Percentiles rank a stretch among this genome's conserved stretches.
phyloP scores from a whole-genome alignment of 139 green algal species.

The Picocystis salinarum region DNA sequence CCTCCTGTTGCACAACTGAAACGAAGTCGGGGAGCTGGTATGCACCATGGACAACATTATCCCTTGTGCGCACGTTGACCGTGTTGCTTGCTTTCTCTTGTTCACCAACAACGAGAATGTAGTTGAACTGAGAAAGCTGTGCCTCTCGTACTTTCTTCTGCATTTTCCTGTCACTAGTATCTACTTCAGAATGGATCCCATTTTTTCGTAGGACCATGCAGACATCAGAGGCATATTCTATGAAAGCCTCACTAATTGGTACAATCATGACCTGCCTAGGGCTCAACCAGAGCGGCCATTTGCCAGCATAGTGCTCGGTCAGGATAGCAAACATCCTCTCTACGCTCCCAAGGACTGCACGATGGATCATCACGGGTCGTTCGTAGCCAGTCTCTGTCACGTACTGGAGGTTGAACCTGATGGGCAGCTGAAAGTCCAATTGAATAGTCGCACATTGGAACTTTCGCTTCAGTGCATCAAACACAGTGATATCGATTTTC shows the following conservation, averaged over 20 bases:
- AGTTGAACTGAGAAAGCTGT: slow-evolving; percentile 92
- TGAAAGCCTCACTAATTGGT: slow-evolving; percentile 56
- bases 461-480: slow-evolving; percentile 69
- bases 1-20: background rate
- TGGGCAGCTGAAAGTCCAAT: slow-evolving; percentile 97
- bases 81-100: slow-evolving; percentile 41
- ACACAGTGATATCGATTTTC: slow-evolving; percentile 92
- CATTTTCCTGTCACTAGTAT: slow-evolving; percentile 76
- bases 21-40: background rate
- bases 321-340: slow-evolving; percentile 99
- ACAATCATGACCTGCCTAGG: slow-evolving; percentile 92
- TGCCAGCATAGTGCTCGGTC: slow-evolving; percentile 91
- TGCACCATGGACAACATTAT: slow-evolving; percentile 58
- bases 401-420: slow-evolving; percentile 61
- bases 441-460: slow-evolving; percentile 92
- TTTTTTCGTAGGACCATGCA: slow-evolving; percentile 4
- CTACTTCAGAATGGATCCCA: slow-evolving; percentile 62
- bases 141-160: slow-evolving; percentile 95
- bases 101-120: slow-evolving; percentile 86
- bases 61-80: slow-evolving; percentile 85
- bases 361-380: slow-evolving; percentile 89
- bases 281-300: slow-evolving; percentile 94
- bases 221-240: slow-evolving; percentile 60
- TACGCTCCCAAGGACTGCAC: slow-evolving; percentile 81
- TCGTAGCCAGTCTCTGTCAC: slow-evolving; percentile 32